phyloP scores from a whole-genome alignment of 139 green algal genomes.

The Gonium pectorale region DNA sequence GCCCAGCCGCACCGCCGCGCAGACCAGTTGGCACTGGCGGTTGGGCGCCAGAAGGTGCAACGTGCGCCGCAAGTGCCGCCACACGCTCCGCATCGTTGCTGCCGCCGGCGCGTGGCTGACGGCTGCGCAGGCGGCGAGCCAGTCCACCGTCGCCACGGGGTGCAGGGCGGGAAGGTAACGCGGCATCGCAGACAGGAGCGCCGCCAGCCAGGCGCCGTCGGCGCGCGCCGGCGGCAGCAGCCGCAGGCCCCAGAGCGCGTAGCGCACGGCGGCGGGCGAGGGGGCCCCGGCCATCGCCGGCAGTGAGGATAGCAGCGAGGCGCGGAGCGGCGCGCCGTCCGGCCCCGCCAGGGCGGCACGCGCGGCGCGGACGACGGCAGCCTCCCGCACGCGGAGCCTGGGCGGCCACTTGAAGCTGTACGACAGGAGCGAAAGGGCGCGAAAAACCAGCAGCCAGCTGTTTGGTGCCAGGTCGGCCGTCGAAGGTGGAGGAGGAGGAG shows the following conservation, averaged over 20 bases:
- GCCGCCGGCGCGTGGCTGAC: background rate
- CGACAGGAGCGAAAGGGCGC: constrained; percentile 8
- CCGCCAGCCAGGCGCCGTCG: background rate
- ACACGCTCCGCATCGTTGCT: background rate
- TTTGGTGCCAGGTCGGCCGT: too few relatives aligned
- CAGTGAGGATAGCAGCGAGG: background rate
- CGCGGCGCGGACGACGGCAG: background rate
- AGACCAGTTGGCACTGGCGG: background rate
- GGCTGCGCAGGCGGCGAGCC: background rate
- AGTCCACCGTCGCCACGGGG: constrained; percentile 5
- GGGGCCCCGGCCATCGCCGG: background rate
- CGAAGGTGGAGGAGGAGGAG: too few relatives aligned
- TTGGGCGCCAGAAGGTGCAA: background rate
- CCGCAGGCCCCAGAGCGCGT: background rate
- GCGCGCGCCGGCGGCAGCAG: background rate
- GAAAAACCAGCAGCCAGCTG: background rate
- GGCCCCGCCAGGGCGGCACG: background rate
- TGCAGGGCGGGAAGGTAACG: constrained; percentile 22
- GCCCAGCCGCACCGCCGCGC: constrained; percentile 17
- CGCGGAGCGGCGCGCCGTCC: background rate
- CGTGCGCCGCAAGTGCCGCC: background rate
- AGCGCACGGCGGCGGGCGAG: background rate
- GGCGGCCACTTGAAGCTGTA: constrained; percentile 2
- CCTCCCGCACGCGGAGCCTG: constrained; percentile 4
- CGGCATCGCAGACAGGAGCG: background rate